Evolutionary conservation across 768 basidiomycete genomes (phyloP).

Genomic region (Russula foetens): DNA sequence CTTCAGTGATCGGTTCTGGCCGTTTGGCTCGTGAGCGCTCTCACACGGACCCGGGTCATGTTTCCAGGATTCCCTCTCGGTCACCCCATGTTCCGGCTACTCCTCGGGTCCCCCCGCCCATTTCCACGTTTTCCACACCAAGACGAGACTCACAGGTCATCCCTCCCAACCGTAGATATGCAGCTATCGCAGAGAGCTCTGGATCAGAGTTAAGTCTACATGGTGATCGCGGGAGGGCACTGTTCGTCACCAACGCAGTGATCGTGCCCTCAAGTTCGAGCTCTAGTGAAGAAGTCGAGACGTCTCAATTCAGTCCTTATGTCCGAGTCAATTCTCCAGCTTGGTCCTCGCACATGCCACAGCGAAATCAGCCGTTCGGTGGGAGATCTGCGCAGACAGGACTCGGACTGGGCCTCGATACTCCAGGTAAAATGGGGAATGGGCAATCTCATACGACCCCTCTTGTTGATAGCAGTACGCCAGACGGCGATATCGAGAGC

Average conservation of each 20-base stretch:
- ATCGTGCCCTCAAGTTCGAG: constrained; percentile 17
- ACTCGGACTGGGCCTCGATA: constrained; percentile 6
- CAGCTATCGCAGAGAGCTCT: constrained; percentile 4
- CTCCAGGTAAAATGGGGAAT: background rate
- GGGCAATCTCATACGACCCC: background rate
- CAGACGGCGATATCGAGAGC: background rate
- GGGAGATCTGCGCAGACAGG: constrained; percentile 2
- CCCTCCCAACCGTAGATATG: constrained; percentile 5
- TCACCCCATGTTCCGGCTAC: constrained; percentile 3
- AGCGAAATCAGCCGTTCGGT: background rate
- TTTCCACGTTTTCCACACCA: constrained; percentile 4
- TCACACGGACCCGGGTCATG: constrained; percentile 18
- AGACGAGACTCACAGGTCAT: background rate
- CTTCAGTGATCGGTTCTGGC: background rate
- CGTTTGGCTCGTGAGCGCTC: constrained; percentile 15
- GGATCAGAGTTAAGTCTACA: constrained; percentile 13
- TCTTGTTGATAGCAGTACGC: background rate
- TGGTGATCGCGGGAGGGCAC: constrained; percentile 11
- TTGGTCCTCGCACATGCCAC: background rate
- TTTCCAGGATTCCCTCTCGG: constrained; percentile 14
- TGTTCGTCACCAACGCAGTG: constrained; percentile 15
- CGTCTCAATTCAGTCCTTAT: background rate
- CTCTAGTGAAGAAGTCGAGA: constrained; percentile 10
- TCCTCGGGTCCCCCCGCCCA: constrained; percentile 10
- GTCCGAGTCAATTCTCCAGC: background rate